Base-by-base conservation (phyloP, 371 early-diverging fungal genomes). In the Gilbertella persicaria region DNA sequence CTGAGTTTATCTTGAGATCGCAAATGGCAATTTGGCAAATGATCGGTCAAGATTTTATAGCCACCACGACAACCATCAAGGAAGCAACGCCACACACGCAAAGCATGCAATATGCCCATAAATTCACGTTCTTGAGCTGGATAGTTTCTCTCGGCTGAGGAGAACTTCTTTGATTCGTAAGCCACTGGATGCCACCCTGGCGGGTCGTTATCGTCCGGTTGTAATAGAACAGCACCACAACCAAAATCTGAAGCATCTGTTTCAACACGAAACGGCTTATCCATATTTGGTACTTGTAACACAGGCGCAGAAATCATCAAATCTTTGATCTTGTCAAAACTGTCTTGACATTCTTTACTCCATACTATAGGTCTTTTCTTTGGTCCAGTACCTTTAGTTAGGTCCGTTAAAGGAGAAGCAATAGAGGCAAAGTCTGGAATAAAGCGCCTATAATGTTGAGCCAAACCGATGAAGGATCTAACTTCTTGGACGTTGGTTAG, bases 51-150 rank as follows among this genome's bases (percentile, higher is more conserved):
- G 3, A 70, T 50, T 20, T 36, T 24, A 24, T 61, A 66, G 0
- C 42, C 53, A 2, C 36, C 45, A 9, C 5, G 4, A 28, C 28
- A 28, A 12, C 68, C 63, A 3, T 67, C 60, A 24, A 67, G 43
- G 10, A 63, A 67, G 20, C 64, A 64, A 0, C 73, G 58, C 75
- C 72, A 71, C 0, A 56, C 38, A 10, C 57, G 10, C 14, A 70
- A 43, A 0, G 64, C 66, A 48, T 63, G 58, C 0, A 74, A 17
- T 3, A 73, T 65, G 9, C 61, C 72, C 0, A 69, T 47, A 1
- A 73, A 36, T 50, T 71, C 76, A 8, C 60, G 53, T 26, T 73
- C 67, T 51, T 72, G 67, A 1, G 66, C 57, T 0, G 67, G 68
- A 25, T 73, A 73, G n/a, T 53, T 49, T 7, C 45, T 24, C 50